Conservation (phyloP, 176 grass and related monocot species). For the Aegilops tauschii region DNA sequence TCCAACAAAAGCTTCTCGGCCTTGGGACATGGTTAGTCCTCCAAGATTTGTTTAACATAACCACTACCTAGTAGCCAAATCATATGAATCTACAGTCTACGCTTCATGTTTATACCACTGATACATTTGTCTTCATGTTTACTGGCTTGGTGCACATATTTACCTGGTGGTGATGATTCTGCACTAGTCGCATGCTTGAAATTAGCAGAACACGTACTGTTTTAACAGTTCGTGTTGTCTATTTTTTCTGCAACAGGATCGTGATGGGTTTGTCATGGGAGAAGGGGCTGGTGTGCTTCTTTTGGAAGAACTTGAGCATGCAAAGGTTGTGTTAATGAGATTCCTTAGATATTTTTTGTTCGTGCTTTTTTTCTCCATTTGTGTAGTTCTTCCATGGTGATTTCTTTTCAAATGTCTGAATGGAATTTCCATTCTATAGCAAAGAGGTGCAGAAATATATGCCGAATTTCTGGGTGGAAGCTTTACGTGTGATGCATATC, state of each 20-base stretch:
- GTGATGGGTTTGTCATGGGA: constrained; percentile 99
- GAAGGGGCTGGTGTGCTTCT: constrained; percentile 97
- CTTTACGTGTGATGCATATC: constrained; percentile 98
- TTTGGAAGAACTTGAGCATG: constrained; percentile 99
- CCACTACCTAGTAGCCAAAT: not conserved
- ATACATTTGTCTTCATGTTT: not conserved
- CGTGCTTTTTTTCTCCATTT: not conserved
- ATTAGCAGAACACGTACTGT: not conserved
- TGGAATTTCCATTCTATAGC: constrained; percentile 41
- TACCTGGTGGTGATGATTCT: constrained; percentile 5
- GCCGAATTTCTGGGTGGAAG: constrained; percentile 98
- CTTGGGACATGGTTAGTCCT: constrained; percentile 89
- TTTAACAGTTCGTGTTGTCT: constrained; percentile 5
- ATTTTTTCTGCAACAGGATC: constrained; percentile 49
- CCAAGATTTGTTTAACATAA: not conserved
- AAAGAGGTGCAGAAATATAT: constrained; percentile 95
- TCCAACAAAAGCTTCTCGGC: constrained; percentile 91
- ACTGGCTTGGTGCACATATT: constrained; percentile 18
- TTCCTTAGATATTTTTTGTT: not conserved
- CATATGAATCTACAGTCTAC: constrained; percentile 3
- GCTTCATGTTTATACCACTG: not conserved
- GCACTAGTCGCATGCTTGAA: not conserved
- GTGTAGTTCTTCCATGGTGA: not conserved
- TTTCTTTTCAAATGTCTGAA: constrained; percentile 16
- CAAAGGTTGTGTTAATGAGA: constrained; percentile 50